Evolutionary conservation across 2,329 filamentous ascomycete genomes (phyloP).

Genomic region (Colletotrichum graminicola): DNA sequence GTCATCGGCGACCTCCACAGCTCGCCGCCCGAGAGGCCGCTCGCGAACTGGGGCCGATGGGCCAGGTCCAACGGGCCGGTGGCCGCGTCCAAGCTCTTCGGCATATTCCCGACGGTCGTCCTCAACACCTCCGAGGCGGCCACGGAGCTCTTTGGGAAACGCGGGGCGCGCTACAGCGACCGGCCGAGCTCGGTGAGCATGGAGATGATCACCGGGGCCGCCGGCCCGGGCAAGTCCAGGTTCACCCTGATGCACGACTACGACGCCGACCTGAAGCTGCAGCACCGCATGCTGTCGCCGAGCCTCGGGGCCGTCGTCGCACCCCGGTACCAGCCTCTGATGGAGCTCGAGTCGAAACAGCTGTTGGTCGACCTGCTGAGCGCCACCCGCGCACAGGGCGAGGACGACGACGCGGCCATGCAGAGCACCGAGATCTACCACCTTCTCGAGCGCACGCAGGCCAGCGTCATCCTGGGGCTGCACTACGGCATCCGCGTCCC

Average conservation of each 20-base stretch:
- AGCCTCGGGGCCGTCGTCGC: conserved; percentile 49
- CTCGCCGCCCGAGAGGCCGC: conserved; percentile 43
- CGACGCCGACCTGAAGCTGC: conserved; percentile 53
- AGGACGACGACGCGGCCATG: neutral
- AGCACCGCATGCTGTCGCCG: conserved; percentile 55
- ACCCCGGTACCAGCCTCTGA: conserved; percentile 54
- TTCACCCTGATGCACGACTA: conserved; percentile 50
- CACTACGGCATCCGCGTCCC: conserved; percentile 53
- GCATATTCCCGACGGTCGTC: conserved; percentile 43
- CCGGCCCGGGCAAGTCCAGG: conserved; percentile 39
- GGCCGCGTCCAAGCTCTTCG: conserved; percentile 43
- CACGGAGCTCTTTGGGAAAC: conserved; percentile 43
- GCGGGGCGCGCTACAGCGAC: conserved; percentile 45
- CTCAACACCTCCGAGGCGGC: conserved; percentile 43
- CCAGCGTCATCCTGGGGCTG: conserved; percentile 54
- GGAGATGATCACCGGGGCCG: conserved; percentile 45
- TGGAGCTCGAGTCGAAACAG: conserved; percentile 61
- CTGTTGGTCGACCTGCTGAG: conserved; percentile 57
- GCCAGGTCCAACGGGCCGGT: conserved; percentile 40
- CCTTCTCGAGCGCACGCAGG: conserved; percentile 52
- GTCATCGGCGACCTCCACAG: conserved; percentile 44
- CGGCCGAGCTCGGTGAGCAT: conserved; percentile 43
- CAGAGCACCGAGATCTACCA: conserved; percentile 45
- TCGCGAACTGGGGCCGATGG: conserved; percentile 44
- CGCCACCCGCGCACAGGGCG: neutral